These are phyloP conservation scores for Neurospora hispaniola DNA, from an alignment of 495 filamentous ascomycete species.

Conservation along the genomic window DNA sequence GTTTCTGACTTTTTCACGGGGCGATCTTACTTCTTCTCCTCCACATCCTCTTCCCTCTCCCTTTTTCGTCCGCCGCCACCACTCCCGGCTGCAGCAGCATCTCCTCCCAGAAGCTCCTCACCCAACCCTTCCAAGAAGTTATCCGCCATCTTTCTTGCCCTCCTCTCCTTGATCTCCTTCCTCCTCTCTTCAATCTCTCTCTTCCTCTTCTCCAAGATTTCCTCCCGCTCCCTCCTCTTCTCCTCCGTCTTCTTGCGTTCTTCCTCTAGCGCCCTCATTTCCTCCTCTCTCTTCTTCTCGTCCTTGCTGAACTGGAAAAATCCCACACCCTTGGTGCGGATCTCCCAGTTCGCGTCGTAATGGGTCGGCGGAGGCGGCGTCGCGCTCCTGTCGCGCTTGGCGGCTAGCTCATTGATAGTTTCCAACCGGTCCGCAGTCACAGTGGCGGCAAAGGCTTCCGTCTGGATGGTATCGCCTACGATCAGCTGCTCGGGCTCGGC, in stretches of 20 bases:
- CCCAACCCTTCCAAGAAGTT: conserved; percentile 54
- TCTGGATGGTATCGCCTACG: conserved; percentile 71
- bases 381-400: conserved; percentile 57
- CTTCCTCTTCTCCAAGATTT: conserved; percentile 43
- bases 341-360: conserved; percentile 75
- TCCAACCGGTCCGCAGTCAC: conserved; percentile 56
- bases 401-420: conserved; percentile 41
- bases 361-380: conserved; percentile 73
- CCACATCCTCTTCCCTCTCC: neutral
- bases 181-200: conserved; percentile 41
- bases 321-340: conserved; percentile 76
- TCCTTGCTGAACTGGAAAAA: conserved; percentile 81
- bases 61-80: neutral
- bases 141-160: conserved; percentile 60
- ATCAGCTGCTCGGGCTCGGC: conserved; percentile 61
- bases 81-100: neutral
- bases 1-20: neutral
- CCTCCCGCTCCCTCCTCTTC: conserved; percentile 44
- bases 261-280: conserved; percentile 65
- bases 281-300: conserved; percentile 46
- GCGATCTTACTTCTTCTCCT: neutral
- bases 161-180: conserved; percentile 40
- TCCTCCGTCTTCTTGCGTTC: conserved; percentile 60
- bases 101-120: conserved; percentile 16
- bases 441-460: conserved; percentile 60